Base-by-base conservation (phyloP, 2,329 filamentous ascomycete genomes). In the Arthrobotrys musiformis region DNA sequence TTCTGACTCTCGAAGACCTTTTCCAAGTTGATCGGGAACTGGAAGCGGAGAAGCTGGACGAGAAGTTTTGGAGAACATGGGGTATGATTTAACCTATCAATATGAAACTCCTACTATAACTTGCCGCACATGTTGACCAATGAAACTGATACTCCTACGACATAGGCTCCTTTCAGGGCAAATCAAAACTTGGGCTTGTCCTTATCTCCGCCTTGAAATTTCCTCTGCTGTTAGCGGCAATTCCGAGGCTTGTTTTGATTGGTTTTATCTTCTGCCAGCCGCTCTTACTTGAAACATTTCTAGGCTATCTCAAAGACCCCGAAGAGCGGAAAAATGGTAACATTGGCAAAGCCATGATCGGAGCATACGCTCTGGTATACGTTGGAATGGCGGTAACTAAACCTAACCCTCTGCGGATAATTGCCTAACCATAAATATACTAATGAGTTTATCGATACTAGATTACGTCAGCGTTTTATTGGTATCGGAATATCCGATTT, bases 21-120 rank as follows among this genome's bases (percentile, higher is more conserved):
- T 62, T 66, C 73, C n/a, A 33, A 26, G 69, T 74, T 35, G 68
- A 81, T 5, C 80, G 83, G 15, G 79, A 81, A 9, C 83, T 83
- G 64, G 79, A 82, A 26, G 79, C 79, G 58, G 81, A 81, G 44
- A 82, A 82, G 40, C 63, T 85, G 28, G 81, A 83, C 48, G 83
- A 83, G 84, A 84, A 83, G 79, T 81, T 79, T 63, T 86, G 76
- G 82, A 81, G 35, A 84, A 84, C 79, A 79, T 85, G 54, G 81
- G 15, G 35, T 9, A 63, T n/a, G 50, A 46, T 28, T 54, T 75
- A 72, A 13, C 37, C 15, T 40, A 40, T n/a, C 4, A 40, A 40
- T 37, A n/a, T 40, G n/a, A 1, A 7, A 3, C 17, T 3, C 37
- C 9, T 9, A 33, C 30, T 5, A 5, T 9, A 33, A 33, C n/a